Base-by-base conservation (phyloP, 2,329 filamentous ascomycete genomes). In the Fusarium sp. region DNA sequence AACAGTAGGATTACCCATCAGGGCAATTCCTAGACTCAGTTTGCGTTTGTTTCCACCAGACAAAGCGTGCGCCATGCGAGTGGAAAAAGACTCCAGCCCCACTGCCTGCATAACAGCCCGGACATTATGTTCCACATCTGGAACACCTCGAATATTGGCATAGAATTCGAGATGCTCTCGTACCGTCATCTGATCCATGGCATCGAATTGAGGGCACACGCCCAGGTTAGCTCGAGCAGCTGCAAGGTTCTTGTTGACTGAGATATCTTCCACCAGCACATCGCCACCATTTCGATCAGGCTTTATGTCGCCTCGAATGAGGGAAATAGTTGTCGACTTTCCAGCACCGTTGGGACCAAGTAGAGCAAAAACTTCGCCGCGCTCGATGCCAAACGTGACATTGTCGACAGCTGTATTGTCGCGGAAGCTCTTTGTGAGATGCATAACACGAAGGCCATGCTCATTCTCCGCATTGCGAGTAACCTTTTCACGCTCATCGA, bases 1-100 rank as follows among this genome's bases (percentile, higher is more conserved):
- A 0, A 97, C 94, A 0, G 90, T 88, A 0, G 94, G 94, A 72
- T 97, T 97, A 6, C 94, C 95, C 86, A 97, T 97, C 2, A 98
- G 82, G 0, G 95, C 94, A 55, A 97, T 97, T 5, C 91, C 94
- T 0, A 97, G 85, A 18, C 89, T 93, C 2, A 98, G 82, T 78
- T 97, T 98, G n/a, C 94, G 86, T 81, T 96, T 96, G 80, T 97
- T 97, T 29, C 95, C 95, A 11, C 95, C 94, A 0, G 91, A 95
- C 0, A 97, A 85, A 43, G 91, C 91, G 54, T 87, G 85, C 0
- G 92, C 94, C 85, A 95, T 93, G 25, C 93, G 87, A 10, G 87
- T 83, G 5, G 87, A 82, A 79, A 94, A 97, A 1, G 86, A 84
- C 9, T 84, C 80, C 0, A 97, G 84, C 0, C 94, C 93, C 2